Evolutionary conservation across 2,329 filamentous ascomycete genomes (phyloP).

Genomic region (Alternaria solani): DNA sequence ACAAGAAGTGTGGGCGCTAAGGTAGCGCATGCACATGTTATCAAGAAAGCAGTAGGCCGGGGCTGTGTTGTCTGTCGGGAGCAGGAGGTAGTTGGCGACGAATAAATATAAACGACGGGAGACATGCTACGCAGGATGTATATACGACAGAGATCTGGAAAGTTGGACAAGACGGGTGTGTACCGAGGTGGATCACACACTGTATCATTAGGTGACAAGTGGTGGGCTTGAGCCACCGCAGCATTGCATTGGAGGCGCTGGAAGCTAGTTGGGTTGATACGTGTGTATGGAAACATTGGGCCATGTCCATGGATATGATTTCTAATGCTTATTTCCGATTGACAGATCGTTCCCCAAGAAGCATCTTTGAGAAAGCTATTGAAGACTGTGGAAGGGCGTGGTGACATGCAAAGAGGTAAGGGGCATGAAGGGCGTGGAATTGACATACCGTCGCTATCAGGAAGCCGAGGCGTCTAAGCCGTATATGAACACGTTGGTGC

Average conservation of each 20-base stretch:
- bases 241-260: not conserved
- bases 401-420: not conserved
- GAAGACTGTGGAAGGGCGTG: not conserved
- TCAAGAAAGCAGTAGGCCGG: conserved; percentile 75
- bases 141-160: not conserved
- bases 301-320: not conserved
- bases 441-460: not conserved
- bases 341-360: not conserved
- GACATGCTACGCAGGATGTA: not conserved
- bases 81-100: conserved; percentile 34
- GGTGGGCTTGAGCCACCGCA: not conserved
- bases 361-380: not conserved
- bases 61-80: conserved; percentile 49
- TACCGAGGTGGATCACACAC: not conserved
- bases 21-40: conserved; percentile 73
- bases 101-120: conserved; percentile 5
- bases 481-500: not conserved
- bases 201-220: not conserved
- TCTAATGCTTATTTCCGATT: not conserved
- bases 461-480: not conserved
- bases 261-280: not conserved
- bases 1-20: conserved; percentile 72
- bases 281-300: not conserved
- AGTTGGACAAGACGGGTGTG: not conserved
- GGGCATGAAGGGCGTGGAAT: conserved; percentile 2